Base-by-base conservation (phyloP, 2,329 filamentous ascomycete genomes). In the Blastomyces silverae region DNA sequence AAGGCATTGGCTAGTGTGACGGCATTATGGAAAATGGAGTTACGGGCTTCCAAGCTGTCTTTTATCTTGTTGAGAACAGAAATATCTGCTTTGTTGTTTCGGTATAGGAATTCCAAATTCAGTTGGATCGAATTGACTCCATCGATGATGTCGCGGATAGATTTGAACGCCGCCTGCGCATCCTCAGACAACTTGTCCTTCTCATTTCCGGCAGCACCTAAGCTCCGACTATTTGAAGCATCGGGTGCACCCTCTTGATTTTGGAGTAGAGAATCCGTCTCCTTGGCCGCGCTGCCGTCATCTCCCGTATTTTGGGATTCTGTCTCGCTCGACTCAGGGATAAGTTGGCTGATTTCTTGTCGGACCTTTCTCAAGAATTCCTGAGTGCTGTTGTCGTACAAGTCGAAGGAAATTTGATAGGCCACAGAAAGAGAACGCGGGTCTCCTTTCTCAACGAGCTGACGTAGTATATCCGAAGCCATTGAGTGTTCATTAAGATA, bases 1-100 rank as follows among this genome's bases (percentile, higher is more conserved):
- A 99, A 97, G 13, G 92, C 94, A 73, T 97, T 97, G 73, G 93
- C 94, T 73, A 99, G 94, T 0, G 94, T 97, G 64, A 99, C 91
- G 3, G 92, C 92, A 0, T 92, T 96, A 78, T 99, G 94, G 84
- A 97, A 97, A 70, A 99, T 99, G 42, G 93, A 97, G 79, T 96
- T 97, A 63, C 95, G 87, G 46, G 92, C 92, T 75, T 99, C 94
- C 20, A 99, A 81, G 71, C 92, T 97, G 76, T 99, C 94, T 61
- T 93, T 89, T 56, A 99, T 88, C 80, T 96, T 97, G 83, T 97
- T 97, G 65, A 99, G 82, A 67, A 99, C 94, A 71, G 87, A 89
- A 68, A 92, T 84, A 73, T 99, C 94, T 50, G 92, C 92, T 74
- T 89, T 92, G 79, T 97, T 97, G 78, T 92, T 97, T 71, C 94